Evolutionary conservation across 176 grass and related monocot species (phyloP).

Genomic region (Hordeum marinum): DNA sequence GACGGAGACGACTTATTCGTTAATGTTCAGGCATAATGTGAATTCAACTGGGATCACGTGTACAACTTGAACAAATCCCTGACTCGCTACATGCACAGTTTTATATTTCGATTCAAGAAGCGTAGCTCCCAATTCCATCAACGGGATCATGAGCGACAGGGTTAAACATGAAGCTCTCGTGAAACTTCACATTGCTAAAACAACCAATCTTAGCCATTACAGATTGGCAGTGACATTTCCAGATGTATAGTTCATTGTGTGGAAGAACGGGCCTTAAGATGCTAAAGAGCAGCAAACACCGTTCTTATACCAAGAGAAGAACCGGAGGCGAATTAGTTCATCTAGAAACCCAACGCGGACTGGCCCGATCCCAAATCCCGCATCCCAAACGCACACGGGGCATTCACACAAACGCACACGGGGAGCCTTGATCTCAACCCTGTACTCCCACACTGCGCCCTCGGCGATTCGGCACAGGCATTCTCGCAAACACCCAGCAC

Average conservation of each 20-base stretch:
- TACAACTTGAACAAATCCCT: background rate
- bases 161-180: background rate
- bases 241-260: background rate
- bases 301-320: background rate
- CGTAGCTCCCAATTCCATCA: background rate
- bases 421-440: background rate
- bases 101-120: background rate
- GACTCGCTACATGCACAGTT: background rate
- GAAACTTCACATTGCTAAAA: background rate
- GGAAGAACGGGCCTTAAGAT: background rate
- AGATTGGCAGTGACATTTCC: background rate
- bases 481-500: slow-evolving; percentile 36
- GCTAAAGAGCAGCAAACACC: background rate
- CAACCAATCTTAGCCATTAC: background rate
- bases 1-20: background rate
- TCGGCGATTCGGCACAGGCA: background rate
- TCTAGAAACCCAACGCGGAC: background rate
- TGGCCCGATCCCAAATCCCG: background rate
- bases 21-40: background rate
- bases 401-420: background rate
- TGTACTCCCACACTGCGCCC: background rate
- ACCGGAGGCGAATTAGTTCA: background rate
- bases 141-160: background rate
- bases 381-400: background rate
- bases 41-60: background rate